Conservation (phyloP, 495 filamentous ascomycete genomes). For the Aspergillus panamensis region DNA sequence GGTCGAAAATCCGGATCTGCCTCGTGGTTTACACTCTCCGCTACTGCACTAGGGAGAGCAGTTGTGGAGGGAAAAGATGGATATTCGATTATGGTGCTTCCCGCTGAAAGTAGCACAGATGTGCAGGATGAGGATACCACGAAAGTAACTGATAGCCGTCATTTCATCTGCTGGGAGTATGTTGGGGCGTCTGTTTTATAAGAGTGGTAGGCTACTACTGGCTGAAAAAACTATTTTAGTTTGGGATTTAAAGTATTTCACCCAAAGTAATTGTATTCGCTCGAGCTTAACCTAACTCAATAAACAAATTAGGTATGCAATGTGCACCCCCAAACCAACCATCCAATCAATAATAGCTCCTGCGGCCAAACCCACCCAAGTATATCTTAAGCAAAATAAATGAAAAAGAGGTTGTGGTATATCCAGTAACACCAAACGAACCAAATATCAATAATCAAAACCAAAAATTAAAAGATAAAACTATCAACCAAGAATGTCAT, state of each 20-base stretch:
- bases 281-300: neutral
- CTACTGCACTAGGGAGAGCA: slow-evolving; percentile 33
- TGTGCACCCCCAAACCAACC: neutral
- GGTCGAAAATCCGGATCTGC: slow-evolving; percentile 8
- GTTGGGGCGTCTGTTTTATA: slow-evolving; percentile 33
- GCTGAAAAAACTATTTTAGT: neutral
- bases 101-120: neutral
- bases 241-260: neutral
- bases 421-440: slow-evolving; percentile 7
- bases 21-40: slow-evolving; percentile 42
- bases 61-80: slow-evolving; percentile 44
- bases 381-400: neutral
- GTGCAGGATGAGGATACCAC: neutral
- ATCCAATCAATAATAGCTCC: neutral
- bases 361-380: neutral
- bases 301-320: neutral
- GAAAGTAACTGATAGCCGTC: slow-evolving; percentile 2
- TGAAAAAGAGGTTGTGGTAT: neutral
- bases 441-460: slow-evolving; percentile 13
- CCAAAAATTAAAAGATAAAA: slow-evolving; percentile 12
- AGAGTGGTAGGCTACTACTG: neutral
- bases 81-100: slow-evolving; percentile 40
- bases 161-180: slow-evolving; percentile 39
- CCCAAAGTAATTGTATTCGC: slow-evolving; percentile 1
- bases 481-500: slow-evolving; percentile 42